Evolutionary conservation across 2,329 filamentous ascomycete genomes (phyloP), one percentile per base, ranked within the genome.

Genomic region (Pyricularia sp.): DNA sequence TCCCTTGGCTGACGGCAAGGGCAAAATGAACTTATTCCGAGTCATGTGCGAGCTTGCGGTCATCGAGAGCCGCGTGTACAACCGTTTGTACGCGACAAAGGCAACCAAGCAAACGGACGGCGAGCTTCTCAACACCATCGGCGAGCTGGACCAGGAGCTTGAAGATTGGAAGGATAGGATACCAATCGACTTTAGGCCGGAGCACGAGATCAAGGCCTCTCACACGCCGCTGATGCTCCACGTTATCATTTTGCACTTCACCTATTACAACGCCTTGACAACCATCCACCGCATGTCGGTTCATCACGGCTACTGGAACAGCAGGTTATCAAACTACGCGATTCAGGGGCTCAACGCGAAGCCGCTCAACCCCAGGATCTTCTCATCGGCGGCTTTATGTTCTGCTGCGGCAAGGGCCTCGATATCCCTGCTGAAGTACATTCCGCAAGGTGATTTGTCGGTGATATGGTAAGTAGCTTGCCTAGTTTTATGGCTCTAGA

Each of bases 231-330:
- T 98, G n/a, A 94, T 98, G 25, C 83, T 99, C 25, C 94, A 98
- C 72, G 88, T 99, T 68, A 94, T 97, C 70, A 92, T 97, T 77
- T 82, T 99, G 69, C 95, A 99, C 78, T 96, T 99, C 75, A 90
- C 93, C 1, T 99, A 99, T 79, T 98, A 98, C 82, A 99, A 99
- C 78, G 97, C 94, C 74, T 81, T 99, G 67, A 97, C 94, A 0
- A 99, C 95, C 0, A 97, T 99, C 72, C 95, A 99, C 78, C 92
- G 95, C 67, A 99, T 98, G 95, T 97, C 93, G 61, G 92, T 98
- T 33, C 95, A 98, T 74, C 94, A 97, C 76, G 95, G 95, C 17
- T 97, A 97, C 80, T 99, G 95, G 95, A 98, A 94, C 0, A 97
- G 92, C 75, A 88, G 95, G 55, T 81, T 99, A 59, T 97, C 94